Percentiles rank a stretch among this genome's conserved stretches.
Conservation (phyloP, 129 eudicot species). For the Chrysanthemum seticuspe region DNA sequence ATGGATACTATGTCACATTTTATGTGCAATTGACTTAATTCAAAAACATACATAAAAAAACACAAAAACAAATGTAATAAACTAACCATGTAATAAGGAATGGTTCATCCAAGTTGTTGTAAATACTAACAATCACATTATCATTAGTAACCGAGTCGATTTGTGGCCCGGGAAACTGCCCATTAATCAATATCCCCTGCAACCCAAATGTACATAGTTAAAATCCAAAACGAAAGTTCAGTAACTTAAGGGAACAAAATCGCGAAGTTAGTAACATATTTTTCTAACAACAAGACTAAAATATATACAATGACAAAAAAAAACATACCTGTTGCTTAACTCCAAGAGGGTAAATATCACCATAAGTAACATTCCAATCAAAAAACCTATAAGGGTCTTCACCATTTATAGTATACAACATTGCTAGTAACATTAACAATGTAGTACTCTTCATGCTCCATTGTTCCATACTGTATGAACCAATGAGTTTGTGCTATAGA, state of each 20-base stretch:
- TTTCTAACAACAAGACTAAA: no score
- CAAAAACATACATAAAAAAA: background rate
- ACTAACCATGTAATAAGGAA: constrained; percentile 59
- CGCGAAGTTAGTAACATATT: no score
- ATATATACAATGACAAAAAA: background rate
- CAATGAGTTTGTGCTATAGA: background rate
- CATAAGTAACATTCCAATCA: constrained; percentile 69
- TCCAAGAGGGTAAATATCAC: constrained; percentile 73
- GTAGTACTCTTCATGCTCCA: constrained; percentile 9
- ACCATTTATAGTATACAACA: constrained; percentile 19
- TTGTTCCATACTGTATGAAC: constrained; percentile 25
- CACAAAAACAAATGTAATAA: background rate
- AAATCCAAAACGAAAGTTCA: background rate
- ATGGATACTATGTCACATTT: background rate
- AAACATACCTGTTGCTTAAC: constrained; percentile 55
- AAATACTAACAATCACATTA: constrained; percentile 53
- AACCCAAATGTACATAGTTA: background rate
- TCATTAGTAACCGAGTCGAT: constrained; percentile 62
- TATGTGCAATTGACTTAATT: background rate
- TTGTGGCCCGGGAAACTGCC: constrained; percentile 66
- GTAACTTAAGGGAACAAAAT: no score
- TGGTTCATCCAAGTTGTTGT: constrained; percentile 56
- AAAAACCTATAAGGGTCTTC: constrained; percentile 64
- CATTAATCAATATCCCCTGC: constrained; percentile 71
- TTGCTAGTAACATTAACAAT: constrained; percentile 23